phyloP scores from a whole-genome alignment of 495 filamentous ascomycete genomes.

The Haplographium delicatum region DNA sequence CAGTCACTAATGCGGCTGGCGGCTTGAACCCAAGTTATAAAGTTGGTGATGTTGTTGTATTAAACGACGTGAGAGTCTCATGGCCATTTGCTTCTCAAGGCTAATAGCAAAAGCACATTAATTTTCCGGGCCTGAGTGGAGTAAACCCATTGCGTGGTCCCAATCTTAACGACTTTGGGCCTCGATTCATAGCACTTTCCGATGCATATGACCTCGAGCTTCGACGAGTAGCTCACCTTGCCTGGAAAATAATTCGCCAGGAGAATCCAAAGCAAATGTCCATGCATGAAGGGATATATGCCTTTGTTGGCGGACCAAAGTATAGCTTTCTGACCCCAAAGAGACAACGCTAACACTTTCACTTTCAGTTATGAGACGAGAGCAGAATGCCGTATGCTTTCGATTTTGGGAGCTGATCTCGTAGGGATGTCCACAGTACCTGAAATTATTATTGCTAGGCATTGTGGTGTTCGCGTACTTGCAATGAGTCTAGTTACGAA shows the following conservation, averaged over 20 bases:
- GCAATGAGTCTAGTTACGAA: conserved; percentile 78
- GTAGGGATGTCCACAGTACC: conserved; percentile 80
- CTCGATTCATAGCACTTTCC: conserved; percentile 65
- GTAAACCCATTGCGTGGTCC: conserved; percentile 66
- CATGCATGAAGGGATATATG: conserved; percentile 72
- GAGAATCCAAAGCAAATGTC: conserved; percentile 25
- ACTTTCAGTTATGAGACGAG: conserved; percentile 68
- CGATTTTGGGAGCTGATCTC: conserved; percentile 60
- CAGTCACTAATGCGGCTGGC: conserved; percentile 70
- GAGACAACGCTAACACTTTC: conserved; percentile 2
- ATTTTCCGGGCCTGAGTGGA: conserved; percentile 66
- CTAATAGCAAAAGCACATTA: conserved; percentile 55
- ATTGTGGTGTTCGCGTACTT: conserved; percentile 63
- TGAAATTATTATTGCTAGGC: conserved; percentile 69
- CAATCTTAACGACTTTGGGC: conserved; percentile 63
- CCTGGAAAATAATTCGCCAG: conserved; percentile 47
- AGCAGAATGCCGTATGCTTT: conserved; percentile 71
- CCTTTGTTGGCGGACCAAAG: conserved; percentile 67
- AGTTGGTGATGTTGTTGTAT: conserved; percentile 67
- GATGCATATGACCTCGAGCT: conserved; percentile 73
- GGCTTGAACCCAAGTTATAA: conserved; percentile 62
- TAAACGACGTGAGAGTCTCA: conserved; percentile 56
- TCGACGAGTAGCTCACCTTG: conserved; percentile 52
- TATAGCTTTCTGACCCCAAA: conserved; percentile 26
- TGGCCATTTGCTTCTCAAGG: neutral